phyloP scores from a whole-genome alignment of 768 basidiomycete species.

The Pleurotus platypus region DNA sequence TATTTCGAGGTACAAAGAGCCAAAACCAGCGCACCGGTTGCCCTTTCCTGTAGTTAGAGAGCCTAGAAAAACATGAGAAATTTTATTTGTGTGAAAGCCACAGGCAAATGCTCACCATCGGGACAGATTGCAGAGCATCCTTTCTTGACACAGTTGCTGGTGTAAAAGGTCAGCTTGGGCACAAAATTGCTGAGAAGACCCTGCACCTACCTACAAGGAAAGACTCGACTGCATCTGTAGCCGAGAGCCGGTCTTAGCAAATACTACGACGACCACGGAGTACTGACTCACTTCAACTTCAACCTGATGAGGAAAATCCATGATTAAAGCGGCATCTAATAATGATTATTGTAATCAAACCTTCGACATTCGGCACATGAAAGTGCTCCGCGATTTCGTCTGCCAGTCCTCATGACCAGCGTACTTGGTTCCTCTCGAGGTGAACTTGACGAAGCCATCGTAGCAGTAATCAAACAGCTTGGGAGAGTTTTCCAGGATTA shows the following conservation, averaged over 20 bases:
- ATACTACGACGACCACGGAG: constrained; percentile 8
- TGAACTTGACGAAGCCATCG: constrained; percentile 15
- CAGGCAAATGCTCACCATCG: constrained; percentile 36
- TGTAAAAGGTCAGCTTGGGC: background rate
- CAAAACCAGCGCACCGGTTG: constrained; percentile 43
- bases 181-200: constrained; percentile 3
- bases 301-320: constrained; percentile 36
- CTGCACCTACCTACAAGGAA: constrained; percentile 55
- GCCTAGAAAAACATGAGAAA: constrained; percentile 32
- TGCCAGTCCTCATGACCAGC: constrained; percentile 36
- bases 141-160: constrained; percentile 55
- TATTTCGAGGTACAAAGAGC: no score
- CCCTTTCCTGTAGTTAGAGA: constrained; percentile 73
- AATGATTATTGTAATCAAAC: constrained; percentile 25
- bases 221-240: constrained; percentile 56
- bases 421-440: constrained; percentile 11
- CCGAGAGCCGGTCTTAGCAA: constrained; percentile 10
- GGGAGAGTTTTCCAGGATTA: constrained; percentile 6
- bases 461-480: background rate
- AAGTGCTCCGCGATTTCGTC: constrained; percentile 45
- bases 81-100: constrained; percentile 9
- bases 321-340: constrained; percentile 8
- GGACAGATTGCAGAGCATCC: constrained; percentile 64
- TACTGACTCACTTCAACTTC: constrained; percentile 55
- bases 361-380: constrained; percentile 72